Percentiles rank a stretch among this genome's conserved stretches.
phyloP scores from a whole-genome alignment of 2,329 filamentous ascomycete species.

The Fusarium buharicum region DNA sequence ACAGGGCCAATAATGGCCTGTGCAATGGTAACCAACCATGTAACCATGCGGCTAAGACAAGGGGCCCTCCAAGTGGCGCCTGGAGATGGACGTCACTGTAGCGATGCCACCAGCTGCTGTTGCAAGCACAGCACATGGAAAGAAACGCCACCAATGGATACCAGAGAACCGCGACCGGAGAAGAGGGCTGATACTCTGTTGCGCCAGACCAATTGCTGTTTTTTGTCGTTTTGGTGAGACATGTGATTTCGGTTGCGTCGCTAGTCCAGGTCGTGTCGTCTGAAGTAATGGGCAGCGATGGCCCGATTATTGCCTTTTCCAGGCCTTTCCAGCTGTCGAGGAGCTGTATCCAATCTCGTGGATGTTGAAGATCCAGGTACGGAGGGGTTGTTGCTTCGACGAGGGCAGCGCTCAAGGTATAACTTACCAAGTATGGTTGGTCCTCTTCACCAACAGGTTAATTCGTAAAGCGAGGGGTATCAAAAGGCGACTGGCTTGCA shows the following conservation, averaged over 20 bases:
- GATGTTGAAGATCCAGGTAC: neutral
- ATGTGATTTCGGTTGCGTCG: constrained; percentile 28
- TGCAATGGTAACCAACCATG: constrained; percentile 39
- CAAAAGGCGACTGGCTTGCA: constrained; percentile 46
- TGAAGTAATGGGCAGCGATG: constrained; percentile 16
- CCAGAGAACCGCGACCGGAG: constrained; percentile 21
- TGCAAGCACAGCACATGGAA: constrained; percentile 30
- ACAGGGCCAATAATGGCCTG: constrained; percentile 38
- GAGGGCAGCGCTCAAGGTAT: constrained; percentile 9
- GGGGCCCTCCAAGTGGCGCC: constrained; percentile 30
- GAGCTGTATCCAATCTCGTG: constrained; percentile 9
- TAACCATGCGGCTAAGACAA: constrained; percentile 44
- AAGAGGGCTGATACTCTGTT: constrained; percentile 22
- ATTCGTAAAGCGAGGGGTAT: constrained; percentile 39
- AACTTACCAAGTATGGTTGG: constrained; percentile 44
- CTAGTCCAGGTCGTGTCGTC: constrained; percentile 5
- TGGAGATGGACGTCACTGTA: constrained; percentile 41
- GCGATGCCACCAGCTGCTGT: constrained; percentile 28
- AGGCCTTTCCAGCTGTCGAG: constrained; percentile 1
- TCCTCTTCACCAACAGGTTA: constrained; percentile 35
- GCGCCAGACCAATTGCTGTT: constrained; percentile 7
- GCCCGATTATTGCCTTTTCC: constrained; percentile 10
- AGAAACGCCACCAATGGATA: constrained; percentile 37
- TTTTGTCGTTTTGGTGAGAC: constrained; percentile 14
- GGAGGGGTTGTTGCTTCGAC: constrained; percentile 5